Percentiles rank a stretch among this genome's conserved stretches.
These are phyloP conservation scores for Pythium monospermum DNA, from an alignment of 352 stramenopile genomes.

Conservation along the genomic window DNA sequence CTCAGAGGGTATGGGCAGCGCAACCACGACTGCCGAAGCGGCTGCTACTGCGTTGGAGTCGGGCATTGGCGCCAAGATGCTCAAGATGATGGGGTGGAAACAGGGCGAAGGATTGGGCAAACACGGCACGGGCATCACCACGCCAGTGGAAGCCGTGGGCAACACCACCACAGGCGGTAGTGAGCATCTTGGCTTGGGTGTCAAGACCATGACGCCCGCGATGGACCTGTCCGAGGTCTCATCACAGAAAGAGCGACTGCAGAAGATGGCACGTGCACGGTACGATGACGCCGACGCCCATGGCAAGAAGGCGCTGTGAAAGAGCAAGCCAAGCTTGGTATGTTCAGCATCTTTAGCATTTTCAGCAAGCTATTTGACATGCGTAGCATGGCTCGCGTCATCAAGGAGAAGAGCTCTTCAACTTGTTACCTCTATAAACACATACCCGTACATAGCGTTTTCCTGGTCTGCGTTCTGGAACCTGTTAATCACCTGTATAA, in stretches of 20 bases:
- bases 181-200: slow-evolving; percentile 53
- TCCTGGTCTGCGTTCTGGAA: too few relatives aligned
- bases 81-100: slow-evolving; percentile 88
- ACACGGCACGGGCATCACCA: slow-evolving; percentile 72
- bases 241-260: slow-evolving; percentile 59
- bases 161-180: slow-evolving; percentile 34
- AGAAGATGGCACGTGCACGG: slow-evolving; percentile 50
- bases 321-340: too few relatives aligned
- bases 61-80: slow-evolving; percentile 79
- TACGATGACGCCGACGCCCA: slow-evolving; percentile 39
- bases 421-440: too few relatives aligned
- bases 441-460: too few relatives aligned
- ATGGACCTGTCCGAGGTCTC: slow-evolving; percentile 45
- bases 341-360: too few relatives aligned
- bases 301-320: slow-evolving; percentile 7
- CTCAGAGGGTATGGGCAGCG: too few relatives aligned
- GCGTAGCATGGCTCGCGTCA: too few relatives aligned
- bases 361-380: too few relatives aligned
- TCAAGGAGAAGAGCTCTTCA: too few relatives aligned
- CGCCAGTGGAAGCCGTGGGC: slow-evolving; percentile 40
- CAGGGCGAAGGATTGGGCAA: slow-evolving; percentile 78
- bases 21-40: slow-evolving; percentile 7
- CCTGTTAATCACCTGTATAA: too few relatives aligned
- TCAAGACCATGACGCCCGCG: slow-evolving; percentile 23
- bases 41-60: slow-evolving; percentile 31